Base-by-base conservation (phyloP, 768 basidiomycete species). In the Boletus rubescentipes region DNA sequence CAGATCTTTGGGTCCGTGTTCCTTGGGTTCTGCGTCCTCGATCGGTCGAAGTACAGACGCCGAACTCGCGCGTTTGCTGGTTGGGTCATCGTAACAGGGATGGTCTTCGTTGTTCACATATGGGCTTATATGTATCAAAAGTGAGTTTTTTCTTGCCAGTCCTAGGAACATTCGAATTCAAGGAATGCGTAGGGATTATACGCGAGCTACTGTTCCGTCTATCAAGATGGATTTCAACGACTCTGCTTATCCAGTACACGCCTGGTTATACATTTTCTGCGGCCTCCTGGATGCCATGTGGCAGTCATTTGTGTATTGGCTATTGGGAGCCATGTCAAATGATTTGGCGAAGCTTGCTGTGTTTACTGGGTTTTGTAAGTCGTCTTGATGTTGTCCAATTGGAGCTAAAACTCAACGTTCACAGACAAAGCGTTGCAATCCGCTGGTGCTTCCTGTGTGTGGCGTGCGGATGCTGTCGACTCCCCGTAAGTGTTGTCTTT, bases 281-380 rank as follows among this genome's bases (percentile, higher is more conserved):
- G 87, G 89, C 26, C 64, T 92, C 11, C 76, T 91, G 55, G 91
- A 93, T 58, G 77, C 90, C 2, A 86, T 89, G 82, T 93, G 90
- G 88, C 91, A 93, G 67, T 90, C 87, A 2, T 83, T 83, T 0
- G 83, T 85, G 6, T 90, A 91, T 67, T 90, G 88, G 87, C 74
- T 89, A 61, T 86, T 90, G 81, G 90, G 90, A 37, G 86, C 87
- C 14, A 89, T 93, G 85, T 89, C 87, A 20, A 91, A 92, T 60
- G 84, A 91, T 67, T 83, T 87, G 9, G 81, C 78, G 2, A 90
- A 89, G 66, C 81, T 93, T 20, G 90, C 90, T 0, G 80, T 90
- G 65, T 86, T 93, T 62, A 75, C 85, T 15, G 91, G 91, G 39
- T 89, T 93, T 63, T 92, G 89, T 91, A 65, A 61, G 87, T 78